Conservation (phyloP, 78 protist genomes). For the Dictyostelium citrinum region DNA sequence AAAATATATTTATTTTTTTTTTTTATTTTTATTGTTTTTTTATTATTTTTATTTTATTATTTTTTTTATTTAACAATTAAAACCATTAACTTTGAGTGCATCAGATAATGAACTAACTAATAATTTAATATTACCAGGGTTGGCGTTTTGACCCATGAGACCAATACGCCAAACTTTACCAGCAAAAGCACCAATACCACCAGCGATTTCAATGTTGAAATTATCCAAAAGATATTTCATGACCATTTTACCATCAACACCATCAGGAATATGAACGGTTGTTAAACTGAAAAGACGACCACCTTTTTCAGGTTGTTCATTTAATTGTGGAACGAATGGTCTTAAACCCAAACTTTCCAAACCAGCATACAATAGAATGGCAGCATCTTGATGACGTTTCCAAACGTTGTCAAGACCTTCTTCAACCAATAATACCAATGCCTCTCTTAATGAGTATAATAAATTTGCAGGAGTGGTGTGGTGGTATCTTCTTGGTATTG, state of each 20-base stretch:
- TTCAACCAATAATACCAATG: constrained; percentile 36
- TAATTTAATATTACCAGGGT: constrained; percentile 21
- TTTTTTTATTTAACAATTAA: not conserved
- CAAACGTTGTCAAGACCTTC: constrained; percentile 79
- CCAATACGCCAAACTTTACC: constrained; percentile 82
- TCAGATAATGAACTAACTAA: constrained; percentile 46
- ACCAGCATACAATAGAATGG: constrained; percentile 35
- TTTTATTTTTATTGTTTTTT: too few species aligned
- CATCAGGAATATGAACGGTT: constrained; percentile 71
- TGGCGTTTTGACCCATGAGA: constrained; percentile 83
- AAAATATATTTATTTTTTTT: too few species aligned
- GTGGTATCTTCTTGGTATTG: constrained; percentile 65
- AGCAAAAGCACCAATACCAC: constrained; percentile 82
- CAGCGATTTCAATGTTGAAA: constrained; percentile 81
- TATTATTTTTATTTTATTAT: too few species aligned
- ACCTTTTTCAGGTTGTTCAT: not conserved
- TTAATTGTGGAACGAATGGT: not conserved
- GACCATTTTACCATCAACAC: constrained; percentile 70
- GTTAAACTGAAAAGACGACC: constrained; percentile 78
- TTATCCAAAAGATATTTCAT: constrained; percentile 55
- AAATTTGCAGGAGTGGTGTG: constrained; percentile 82
- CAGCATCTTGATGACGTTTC: constrained; percentile 70
- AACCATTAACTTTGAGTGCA: constrained; percentile 36
- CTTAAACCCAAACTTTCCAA: constrained; percentile 49
- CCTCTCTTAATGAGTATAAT: constrained; percentile 75